Percentiles rank a stretch among this genome's conserved stretches.
These are phyloP conservation scores for Tulasnella sp. DNA, from an alignment of 768 basidiomycete species.

Conservation along the genomic window DNA sequence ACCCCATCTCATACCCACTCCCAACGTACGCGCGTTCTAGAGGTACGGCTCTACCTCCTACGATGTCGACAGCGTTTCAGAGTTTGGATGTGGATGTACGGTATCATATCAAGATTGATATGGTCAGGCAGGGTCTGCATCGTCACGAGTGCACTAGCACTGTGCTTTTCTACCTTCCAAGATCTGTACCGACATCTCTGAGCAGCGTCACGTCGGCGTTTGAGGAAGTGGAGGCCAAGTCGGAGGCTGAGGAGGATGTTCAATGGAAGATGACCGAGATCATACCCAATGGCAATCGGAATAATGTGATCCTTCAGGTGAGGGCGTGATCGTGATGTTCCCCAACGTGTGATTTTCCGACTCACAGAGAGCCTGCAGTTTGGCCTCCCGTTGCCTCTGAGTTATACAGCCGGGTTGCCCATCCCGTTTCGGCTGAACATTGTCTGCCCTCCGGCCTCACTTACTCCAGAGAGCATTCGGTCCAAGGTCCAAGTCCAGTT, in stretches of 20 bases:
- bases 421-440: slow-evolving; percentile 4
- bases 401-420: neutral
- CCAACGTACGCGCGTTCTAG: slow-evolving; percentile 4
- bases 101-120: slow-evolving; percentile 1
- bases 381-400: slow-evolving; percentile 4
- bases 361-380: neutral
- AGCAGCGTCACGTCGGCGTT: neutral
- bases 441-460: neutral
- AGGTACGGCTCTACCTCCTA: neutral
- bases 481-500: neutral
- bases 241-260: neutral
- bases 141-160: slow-evolving; percentile 1
- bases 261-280: slow-evolving; percentile 8
- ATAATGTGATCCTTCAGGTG: neutral
- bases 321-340: neutral
- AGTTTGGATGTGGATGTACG: slow-evolving; percentile 4
- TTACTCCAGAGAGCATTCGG: neutral
- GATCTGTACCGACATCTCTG: neutral
- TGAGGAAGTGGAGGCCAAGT: neutral
- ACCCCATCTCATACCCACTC: slow-evolving; percentile 7
- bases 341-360: neutral
- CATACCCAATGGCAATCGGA: neutral
- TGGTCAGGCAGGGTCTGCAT: slow-evolving; percentile 2
- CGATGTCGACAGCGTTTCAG: neutral
- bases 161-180: neutral